A percentile compares a stretch with the other conserved stretches of the same genome.
These are phyloP conservation scores for Calycina herbarum DNA, from an alignment of 2,329 filamentous ascomycete species.

Conservation along the genomic window DNA sequence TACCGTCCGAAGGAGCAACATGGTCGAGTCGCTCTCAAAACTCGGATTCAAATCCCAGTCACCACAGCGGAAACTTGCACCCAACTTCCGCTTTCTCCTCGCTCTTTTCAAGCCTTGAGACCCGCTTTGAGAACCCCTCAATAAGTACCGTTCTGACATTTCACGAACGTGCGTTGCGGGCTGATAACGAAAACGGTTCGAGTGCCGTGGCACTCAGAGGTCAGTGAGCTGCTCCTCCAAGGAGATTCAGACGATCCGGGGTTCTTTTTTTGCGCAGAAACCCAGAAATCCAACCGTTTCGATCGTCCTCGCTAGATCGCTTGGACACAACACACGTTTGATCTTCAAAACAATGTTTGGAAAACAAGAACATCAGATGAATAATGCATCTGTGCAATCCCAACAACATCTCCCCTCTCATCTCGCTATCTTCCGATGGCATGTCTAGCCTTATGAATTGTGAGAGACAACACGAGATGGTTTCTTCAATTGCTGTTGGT, in stretches of 20 bases:
- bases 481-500: neutral
- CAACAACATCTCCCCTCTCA: constrained; percentile 6
- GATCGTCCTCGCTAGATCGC: constrained; percentile 1
- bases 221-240: constrained; percentile 4
- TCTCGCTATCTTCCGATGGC: neutral
- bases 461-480: neutral
- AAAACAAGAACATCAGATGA: constrained; percentile 15
- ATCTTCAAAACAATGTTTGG: constrained; percentile 16
- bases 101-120: neutral
- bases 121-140: constrained; percentile 2
- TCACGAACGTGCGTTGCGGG: neutral
- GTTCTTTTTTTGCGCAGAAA: neutral
- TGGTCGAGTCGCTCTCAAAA: neutral
- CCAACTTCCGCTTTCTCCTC: neutral
- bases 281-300: constrained; percentile 3
- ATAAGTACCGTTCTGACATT: neutral
- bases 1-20: neutral
- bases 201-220: neutral
- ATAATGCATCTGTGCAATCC: constrained; percentile 8
- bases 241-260: no score
- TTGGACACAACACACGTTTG: constrained; percentile 14
- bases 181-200: neutral
- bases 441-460: constrained; percentile 5
- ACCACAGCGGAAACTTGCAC: neutral
- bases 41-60: neutral